Evolutionary conservation across 2,329 filamentous ascomycete genomes (phyloP), one percentile per base, ranked within the genome.

Genomic region (Colletotrichum cordylinicola): DNA sequence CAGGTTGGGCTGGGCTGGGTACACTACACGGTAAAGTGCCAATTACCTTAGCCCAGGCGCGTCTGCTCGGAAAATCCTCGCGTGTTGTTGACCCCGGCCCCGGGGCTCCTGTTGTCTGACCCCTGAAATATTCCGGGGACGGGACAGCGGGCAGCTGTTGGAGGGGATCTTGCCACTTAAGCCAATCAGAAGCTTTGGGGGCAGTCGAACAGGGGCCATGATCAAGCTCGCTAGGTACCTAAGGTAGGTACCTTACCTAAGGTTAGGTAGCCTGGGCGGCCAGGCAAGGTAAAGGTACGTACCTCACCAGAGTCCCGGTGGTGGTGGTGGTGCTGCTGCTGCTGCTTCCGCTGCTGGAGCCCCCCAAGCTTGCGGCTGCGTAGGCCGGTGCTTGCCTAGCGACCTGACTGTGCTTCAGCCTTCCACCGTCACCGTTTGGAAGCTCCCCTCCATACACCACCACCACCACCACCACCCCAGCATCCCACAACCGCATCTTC

Each of bases 381-480:
- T 85, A 84, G 82, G 80, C 83, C 79, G 79, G 77, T 85, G 84
- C 82, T 85, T 86, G 84, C 83, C 84, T 85, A 79, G 74, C 73
- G 70, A 69, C 69, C 62, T 60, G 43, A 52, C 43, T 52, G 43
- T 52, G 58, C 64, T 65, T 73, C 68, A 77, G 69, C 72, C 39
- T 72, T 64, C 72, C 62, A 56, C 65, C 70, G 76, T 70, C 64
- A 75, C 78, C 72, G 66, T 76, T 75, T 76, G 66, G 48, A 67
- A 76, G 67, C 56, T 70, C 75, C 72, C 75, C 70, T 65, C 76
- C 71, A 75, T 70, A 52, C 66, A 31, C 16, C n/a, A n/a, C 24
- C 67, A 61, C 43, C 56, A 61, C 70, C 35, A 35, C 16, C 62
- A 58, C 56, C 55, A 55, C 69, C 64, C 56, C 64, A 67, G 27